Evolutionary conservation across 352 stramenopile genomes (phyloP).

Genomic region (Globisporangium iwayamae): DNA sequence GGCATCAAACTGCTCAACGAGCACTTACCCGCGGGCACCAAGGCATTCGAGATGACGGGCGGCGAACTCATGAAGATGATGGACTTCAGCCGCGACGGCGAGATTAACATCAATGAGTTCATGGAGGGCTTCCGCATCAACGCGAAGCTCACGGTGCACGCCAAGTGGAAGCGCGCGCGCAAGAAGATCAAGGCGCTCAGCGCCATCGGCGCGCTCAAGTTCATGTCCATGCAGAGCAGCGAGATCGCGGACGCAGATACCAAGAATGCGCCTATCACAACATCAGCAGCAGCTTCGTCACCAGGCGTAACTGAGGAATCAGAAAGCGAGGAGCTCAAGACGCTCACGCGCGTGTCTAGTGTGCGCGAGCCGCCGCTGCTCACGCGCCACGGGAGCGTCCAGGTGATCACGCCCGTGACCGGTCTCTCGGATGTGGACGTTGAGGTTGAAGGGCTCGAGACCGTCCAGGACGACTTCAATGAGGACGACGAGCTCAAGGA

Average conservation of each 20-base stretch:
- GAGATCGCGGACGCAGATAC: slow-evolving; percentile 8
- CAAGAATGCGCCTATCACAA: not conserved
- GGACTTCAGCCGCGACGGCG: slow-evolving; percentile 82
- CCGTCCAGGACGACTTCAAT: slow-evolving; percentile 31
- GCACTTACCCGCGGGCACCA: slow-evolving; percentile 60
- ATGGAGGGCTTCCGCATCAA: slow-evolving; percentile 88
- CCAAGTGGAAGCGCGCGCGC: slow-evolving; percentile 84
- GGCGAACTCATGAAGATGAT: slow-evolving; percentile 84
- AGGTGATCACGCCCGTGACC: slow-evolving; percentile 38
- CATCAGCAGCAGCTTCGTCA: not conserved
- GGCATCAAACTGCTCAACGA: slow-evolving; percentile 81
- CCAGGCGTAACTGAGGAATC: not conserved
- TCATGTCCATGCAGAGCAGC: slow-evolving; percentile 26
- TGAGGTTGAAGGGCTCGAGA: slow-evolving; percentile 26
- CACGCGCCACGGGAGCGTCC: slow-evolving; percentile 63
- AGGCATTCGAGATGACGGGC: slow-evolving; percentile 66
- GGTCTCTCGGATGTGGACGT: slow-evolving; percentile 12
- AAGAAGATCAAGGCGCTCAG: slow-evolving; percentile 87
- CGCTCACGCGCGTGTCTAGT: slow-evolving; percentile 28
- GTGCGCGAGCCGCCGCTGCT: slow-evolving; percentile 42
- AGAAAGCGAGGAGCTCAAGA: slow-evolving; percentile 17
- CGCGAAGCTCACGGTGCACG: slow-evolving; percentile 79
- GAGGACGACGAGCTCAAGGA: slow-evolving; percentile 18
- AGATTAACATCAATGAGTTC: slow-evolving; percentile 91
- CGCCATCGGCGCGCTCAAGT: slow-evolving; percentile 57